phyloP scores from a whole-genome alignment of 371 early-diverging fungal genomes.

The Rhizomucor miehei region DNA sequence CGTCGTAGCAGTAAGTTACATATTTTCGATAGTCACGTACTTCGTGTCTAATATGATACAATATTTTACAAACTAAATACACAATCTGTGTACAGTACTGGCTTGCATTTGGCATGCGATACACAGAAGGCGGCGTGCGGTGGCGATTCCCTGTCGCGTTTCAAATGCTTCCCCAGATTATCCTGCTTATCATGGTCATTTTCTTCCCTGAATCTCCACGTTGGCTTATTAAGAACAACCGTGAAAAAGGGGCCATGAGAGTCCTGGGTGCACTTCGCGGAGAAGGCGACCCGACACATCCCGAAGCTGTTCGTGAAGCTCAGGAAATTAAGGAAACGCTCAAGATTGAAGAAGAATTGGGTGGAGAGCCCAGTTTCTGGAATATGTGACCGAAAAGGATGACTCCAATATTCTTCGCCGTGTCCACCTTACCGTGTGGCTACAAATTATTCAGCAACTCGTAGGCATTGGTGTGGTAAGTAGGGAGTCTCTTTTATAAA shows the following conservation, averaged over 20 bases:
- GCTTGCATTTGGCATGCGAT: constrained; percentile 37
- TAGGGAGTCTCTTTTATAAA: constrained; percentile 30
- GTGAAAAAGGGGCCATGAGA: constrained; percentile 29
- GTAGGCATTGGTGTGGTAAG: too few relatives aligned
- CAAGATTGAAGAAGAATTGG: constrained; percentile 19
- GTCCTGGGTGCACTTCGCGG: constrained; percentile 41
- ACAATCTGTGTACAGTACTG: too few relatives aligned
- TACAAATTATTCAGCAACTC: constrained; percentile 37
- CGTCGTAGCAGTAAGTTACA: constrained; percentile 30
- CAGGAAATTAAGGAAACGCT: constrained; percentile 27
- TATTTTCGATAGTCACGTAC: too few relatives aligned
- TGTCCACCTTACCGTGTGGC: constrained; percentile 38
- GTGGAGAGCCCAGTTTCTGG: constrained; percentile 33
- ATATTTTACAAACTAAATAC: too few relatives aligned
- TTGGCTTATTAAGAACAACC: constrained; percentile 33
- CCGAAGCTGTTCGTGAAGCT: constrained; percentile 30
- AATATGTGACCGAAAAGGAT: constrained; percentile 32
- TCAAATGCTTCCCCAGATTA: constrained; percentile 33
- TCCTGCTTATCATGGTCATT: constrained; percentile 25
- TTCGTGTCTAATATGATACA: too few relatives aligned
- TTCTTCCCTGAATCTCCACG: constrained; percentile 38
- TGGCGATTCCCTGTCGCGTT: constrained; percentile 46
- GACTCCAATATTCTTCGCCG: constrained; percentile 37
- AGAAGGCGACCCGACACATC: constrained; percentile 33
- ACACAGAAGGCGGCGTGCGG: constrained; percentile 23